A percentile compares a stretch with the other conserved stretches of the same genome.
Conservation (phyloP, 108 stramenopile species). For the Cylindrotheca fusiformis region DNA sequence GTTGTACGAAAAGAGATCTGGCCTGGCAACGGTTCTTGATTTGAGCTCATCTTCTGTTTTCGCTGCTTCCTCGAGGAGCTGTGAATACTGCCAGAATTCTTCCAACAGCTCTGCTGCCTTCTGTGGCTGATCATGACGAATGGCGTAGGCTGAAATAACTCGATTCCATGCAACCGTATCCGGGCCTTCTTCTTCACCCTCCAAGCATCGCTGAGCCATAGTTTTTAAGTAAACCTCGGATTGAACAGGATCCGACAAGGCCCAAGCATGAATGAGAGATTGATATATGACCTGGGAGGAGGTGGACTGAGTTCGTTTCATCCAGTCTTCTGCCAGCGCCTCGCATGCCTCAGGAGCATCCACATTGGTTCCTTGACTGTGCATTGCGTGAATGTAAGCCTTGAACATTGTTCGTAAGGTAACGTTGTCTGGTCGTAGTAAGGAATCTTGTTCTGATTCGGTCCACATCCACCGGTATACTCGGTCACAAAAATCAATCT, state of each 20-base stretch:
- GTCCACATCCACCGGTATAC: conserved; percentile 32
- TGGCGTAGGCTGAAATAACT: conserved; percentile 26
- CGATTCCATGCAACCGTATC: conserved; percentile 32
- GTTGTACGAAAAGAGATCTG: conserved; percentile 24
- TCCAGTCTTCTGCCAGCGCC: conserved; percentile 17
- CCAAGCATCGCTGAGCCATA: conserved; percentile 12
- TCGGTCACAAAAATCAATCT: conserved; percentile 16
- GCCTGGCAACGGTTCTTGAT: neutral
- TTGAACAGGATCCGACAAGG: conserved; percentile 8
- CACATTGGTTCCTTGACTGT: neutral
- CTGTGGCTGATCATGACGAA: conserved; percentile 22
- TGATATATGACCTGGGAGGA: conserved; percentile 1
- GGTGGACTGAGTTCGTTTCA: neutral
- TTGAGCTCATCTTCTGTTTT: neutral
- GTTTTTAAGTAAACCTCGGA: conserved; percentile 19
- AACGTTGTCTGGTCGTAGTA: conserved; percentile 21
- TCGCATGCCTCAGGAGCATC: conserved; percentile 23
- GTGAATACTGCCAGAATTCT: conserved; percentile 27
- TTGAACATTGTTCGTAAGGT: conserved; percentile 28
- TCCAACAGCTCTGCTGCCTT: conserved; percentile 8
- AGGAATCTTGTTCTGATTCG: conserved; percentile 10
- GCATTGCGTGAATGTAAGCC: conserved; percentile 5
- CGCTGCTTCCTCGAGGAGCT: neutral
- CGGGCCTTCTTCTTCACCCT: conserved; percentile 2
- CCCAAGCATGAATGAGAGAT: conserved; percentile 35